Base-by-base conservation (phyloP, 1,139 yeast species). In the Saccharomyces hybrid region DNA sequence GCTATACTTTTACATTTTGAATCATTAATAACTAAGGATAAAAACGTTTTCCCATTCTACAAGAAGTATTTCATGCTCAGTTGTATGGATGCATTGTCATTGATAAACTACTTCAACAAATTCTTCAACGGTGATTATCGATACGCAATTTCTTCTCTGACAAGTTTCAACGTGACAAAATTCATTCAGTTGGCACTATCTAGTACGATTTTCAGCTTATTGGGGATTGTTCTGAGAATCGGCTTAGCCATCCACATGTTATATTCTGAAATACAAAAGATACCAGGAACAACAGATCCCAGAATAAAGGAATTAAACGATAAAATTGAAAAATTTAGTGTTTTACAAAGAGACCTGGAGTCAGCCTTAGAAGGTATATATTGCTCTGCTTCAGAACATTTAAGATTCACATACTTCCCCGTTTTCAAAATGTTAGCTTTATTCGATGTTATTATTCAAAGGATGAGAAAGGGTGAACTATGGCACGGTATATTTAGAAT, bases 351-450 rank as follows among this genome's bases (percentile, higher is more conserved):
- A 25, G 48, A 48, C n/a, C 57, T 67, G 14, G 64, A 65, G 47
- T 49, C 52, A 7, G 56, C 61, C 13, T 47, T 70, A 16, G 65
- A 62, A 38, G 55, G 53, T 13, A 53, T 66, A 30, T 61, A 66
- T 50, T 56, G 57, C 14, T 54, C 63, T 6, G 65, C 64, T 5
- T 63, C 70, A 0, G 57, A 56, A 26, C 57, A 65, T 49, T 57
- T 67, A 30, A 61, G 71, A 55, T 66, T 67, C 49, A 58, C 67
- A 2, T 67, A 65, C 50, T 69, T 64, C 52, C 64, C 72, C 7
- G 65, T 63, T 5, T 69, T 70, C 57, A 69, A 70, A 48, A 60
- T 67, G 57, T 51, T 67, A 23, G 58, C 68, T 4, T 59, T 67
- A 52, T 66, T 65, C 55, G 71, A 70, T 54, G 62, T 64, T 16